These are phyloP conservation scores for Saccharomycopsis sp. DNA, from an alignment of 805 yeast species.

Conservation along the genomic window DNA sequence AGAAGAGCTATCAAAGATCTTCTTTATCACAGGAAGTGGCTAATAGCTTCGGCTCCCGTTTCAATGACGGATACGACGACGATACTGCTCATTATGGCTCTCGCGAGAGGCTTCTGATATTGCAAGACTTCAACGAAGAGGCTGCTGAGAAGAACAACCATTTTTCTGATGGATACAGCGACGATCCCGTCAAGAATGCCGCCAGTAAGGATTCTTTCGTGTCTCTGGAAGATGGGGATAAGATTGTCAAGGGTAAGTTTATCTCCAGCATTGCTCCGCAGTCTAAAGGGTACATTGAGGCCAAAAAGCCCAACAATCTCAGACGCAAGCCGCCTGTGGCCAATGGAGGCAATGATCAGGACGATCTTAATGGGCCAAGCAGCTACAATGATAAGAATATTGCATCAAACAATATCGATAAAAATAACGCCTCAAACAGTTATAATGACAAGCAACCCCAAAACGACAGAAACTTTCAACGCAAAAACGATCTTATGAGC, in stretches of 20 bases:
- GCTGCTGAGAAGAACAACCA: too few species aligned
- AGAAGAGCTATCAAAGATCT: conserved; percentile 9
- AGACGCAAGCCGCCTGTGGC: neutral
- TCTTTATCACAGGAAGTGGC: conserved; percentile 10
- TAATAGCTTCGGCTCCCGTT: neutral
- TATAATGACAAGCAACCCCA: neutral
- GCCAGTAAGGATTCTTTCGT: neutral
- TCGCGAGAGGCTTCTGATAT: too few species aligned
- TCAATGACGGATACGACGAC: neutral
- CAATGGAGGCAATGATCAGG: neutral
- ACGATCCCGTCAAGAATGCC: neutral
- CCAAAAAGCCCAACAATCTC: neutral
- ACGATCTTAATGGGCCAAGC: neutral
- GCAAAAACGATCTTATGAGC: conserved; percentile 18
- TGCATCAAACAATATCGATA: too few species aligned
- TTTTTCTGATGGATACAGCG: neutral
- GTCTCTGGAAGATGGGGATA: neutral
- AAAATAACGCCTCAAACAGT: neutral
- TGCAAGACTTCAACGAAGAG: neutral
- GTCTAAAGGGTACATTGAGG: neutral
- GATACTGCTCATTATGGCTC: neutral
- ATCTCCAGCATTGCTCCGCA: neutral
- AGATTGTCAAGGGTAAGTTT: neutral
- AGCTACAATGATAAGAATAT: neutral
- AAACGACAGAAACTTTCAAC: neutral